Evolutionary conservation across 1,139 yeast genomes (phyloP).

Genomic region (Geotrichum carabidarum): DNA sequence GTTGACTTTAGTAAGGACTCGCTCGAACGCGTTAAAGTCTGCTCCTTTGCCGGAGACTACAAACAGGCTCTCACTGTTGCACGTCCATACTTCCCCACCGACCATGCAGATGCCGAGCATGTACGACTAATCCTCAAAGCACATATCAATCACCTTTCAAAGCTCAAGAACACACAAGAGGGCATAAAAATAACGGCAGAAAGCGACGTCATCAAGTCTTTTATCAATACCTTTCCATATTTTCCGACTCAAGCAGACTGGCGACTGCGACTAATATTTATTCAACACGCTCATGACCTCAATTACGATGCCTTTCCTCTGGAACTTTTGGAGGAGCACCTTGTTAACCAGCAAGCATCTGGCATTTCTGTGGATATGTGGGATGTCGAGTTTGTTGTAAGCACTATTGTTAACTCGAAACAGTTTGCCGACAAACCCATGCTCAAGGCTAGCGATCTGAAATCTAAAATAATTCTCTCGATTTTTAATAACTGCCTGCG

Average conservation of each 20-base stretch:
- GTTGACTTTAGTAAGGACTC: neutral
- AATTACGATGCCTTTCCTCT: conserved; percentile 38
- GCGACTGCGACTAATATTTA: conserved; percentile 40
- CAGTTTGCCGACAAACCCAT: conserved; percentile 25
- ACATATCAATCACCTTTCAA: conserved; percentile 27
- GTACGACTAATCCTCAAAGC: conserved; percentile 22
- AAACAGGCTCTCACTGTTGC: conserved; percentile 8
- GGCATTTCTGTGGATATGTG: conserved; percentile 31
- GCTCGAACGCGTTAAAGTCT: conserved; percentile 1
- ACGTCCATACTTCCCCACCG: neutral
- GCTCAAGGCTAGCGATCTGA: conserved; percentile 26
- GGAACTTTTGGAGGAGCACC: conserved; percentile 27
- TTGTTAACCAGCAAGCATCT: conserved; percentile 32
- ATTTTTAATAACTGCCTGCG: conserved; percentile 31
- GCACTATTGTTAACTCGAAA: conserved; percentile 32
- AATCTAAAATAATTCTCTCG: conserved; percentile 30
- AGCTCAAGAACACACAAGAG: conserved; percentile 8
- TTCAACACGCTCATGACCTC: conserved; percentile 40
- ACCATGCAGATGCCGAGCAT: neutral
- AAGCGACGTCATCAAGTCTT: conserved; percentile 27
- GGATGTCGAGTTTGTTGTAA: conserved; percentile 33
- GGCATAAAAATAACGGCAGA: neutral
- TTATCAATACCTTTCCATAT: conserved; percentile 32
- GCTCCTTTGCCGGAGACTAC: conserved; percentile 13
- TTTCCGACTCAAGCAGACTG: conserved; percentile 36